Conservation (phyloP, 2,329 filamentous ascomycete species). For the Fusarium subtropicale region DNA sequence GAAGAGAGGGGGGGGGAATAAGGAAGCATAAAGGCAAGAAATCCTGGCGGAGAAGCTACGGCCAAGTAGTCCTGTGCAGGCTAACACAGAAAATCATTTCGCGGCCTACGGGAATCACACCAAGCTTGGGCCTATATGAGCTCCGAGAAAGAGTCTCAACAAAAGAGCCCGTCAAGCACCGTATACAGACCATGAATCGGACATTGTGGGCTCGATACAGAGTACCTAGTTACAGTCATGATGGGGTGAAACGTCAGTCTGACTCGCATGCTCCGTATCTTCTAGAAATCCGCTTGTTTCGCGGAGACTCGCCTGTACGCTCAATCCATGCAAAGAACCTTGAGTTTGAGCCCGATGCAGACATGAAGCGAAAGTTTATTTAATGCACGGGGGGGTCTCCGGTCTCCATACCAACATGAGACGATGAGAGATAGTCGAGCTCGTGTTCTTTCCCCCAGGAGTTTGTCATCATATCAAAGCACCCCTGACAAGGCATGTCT, state of each 20-base stretch:
- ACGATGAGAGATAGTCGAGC: constrained; percentile 12
- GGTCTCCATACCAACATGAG: background rate
- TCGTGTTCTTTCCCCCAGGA: constrained; percentile 11
- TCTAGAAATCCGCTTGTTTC: constrained; percentile 37
- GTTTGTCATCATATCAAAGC: background rate
- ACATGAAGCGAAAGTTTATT: constrained; percentile 1
- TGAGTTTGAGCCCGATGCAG: constrained; percentile 1
- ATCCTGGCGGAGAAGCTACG: background rate
- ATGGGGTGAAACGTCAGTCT: background rate
- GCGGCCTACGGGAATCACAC: background rate
- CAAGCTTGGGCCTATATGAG: constrained; percentile 2
- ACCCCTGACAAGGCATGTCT: constrained; percentile 12
- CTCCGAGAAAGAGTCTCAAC: background rate
- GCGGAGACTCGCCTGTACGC: constrained; percentile 3
- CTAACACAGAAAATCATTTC: constrained; percentile 4
- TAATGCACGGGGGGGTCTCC: background rate
- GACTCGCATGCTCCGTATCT: constrained; percentile 8
- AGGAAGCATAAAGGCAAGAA: background rate
- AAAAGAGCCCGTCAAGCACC: constrained; percentile 9
- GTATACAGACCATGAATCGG: constrained; percentile 3
- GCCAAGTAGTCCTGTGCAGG: background rate
- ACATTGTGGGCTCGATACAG: background rate
- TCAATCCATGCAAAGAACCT: constrained; percentile 12
- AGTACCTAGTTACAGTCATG: background rate
- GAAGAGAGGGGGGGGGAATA: constrained; percentile 1